Base-by-base conservation (phyloP, 768 basidiomycete species). In the Amanita muscaria region DNA sequence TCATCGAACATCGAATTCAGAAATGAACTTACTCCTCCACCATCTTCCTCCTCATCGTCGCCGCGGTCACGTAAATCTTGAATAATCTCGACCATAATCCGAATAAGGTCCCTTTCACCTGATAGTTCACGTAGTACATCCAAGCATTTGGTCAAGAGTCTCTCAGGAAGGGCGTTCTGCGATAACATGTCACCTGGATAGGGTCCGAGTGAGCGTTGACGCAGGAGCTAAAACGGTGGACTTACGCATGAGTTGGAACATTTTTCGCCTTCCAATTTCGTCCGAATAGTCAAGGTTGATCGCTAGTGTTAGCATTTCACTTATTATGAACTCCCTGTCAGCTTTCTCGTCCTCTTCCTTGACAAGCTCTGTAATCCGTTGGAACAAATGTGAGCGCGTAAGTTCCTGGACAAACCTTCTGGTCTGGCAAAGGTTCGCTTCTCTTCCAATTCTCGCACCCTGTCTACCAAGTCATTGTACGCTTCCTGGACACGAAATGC, bases 271-370 rank as follows among this genome's bases (percentile, higher is more conserved):
- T 3, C 94, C 93, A 48, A 85, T 87, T 61, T 96, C 91, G 63
- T 98, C 94, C 0, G 81, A 76, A 54, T 93, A 97, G 60, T 97
- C 93, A 21, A 91, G 67, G 49, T 83, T 76, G 3, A 84, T 71
- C 0, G 88, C 87, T 23, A 94, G 64, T 52, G 72, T 75, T 18
- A 96, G 72, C 60, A 97, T 72, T 60, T 97, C 89, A 0, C 77
- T 69, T n/a, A 94, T 69, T 5, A 90, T 64, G 46, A 86, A 80
- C 53, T 83, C 80, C 27, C 66, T 70, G 21, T 76, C 70, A 3
- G 67, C 51, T 12, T 61, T 64, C 30, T 67, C 68, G 8, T 81
- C 77, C 31, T 77, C 77, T 43, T 59, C 63, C 40, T 56, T 54
- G 3, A 62, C 59, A 10, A 59, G 58, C 33, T 74, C 40, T 47